phyloP scores from a whole-genome alignment of 345 rosid species.

The Dipteronia dyeriana region DNA sequence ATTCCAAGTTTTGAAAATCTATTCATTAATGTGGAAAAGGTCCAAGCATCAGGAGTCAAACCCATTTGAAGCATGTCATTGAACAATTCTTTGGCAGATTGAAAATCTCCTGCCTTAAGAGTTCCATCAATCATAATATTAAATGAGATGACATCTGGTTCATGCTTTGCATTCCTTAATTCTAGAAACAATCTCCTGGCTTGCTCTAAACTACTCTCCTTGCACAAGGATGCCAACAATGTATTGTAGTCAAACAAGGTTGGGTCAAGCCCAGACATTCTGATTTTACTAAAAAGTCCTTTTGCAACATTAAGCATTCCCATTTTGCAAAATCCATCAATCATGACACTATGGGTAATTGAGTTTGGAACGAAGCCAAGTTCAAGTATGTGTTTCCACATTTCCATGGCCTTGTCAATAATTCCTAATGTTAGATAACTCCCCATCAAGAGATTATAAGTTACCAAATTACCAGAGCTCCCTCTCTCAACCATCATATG shows the following conservation, averaged over 20 bases:
- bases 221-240: slow-evolving; percentile 54
- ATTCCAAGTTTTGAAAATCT: slow-evolving; percentile 57
- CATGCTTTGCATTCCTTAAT: slow-evolving; percentile 32
- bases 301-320: slow-evolving; percentile 57
- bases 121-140: slow-evolving; percentile 63
- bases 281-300: slow-evolving; percentile 58
- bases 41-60: slow-evolving; percentile 48
- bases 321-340: slow-evolving; percentile 55
- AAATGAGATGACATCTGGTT: slow-evolving; percentile 49
- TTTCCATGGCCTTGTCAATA: slow-evolving; percentile 48
- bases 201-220: slow-evolving; percentile 63
- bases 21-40: slow-evolving; percentile 58
- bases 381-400: slow-evolving; percentile 54
- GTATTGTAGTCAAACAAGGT: slow-evolving; percentile 49
- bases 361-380: slow-evolving; percentile 49
- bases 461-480: slow-evolving; percentile 42
- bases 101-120: slow-evolving; percentile 52
- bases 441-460: slow-evolving; percentile 48
- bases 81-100: slow-evolving; percentile 49
- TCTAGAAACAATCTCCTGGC: slow-evolving; percentile 63
- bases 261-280: slow-evolving; percentile 39
- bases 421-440: slow-evolving; percentile 49
- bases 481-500: slow-evolving; percentile 50
- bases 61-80: slow-evolving; percentile 53
- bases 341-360: slow-evolving; percentile 47